Conservation (phyloP, 805 yeast genomes). For the Candida montana region DNA sequence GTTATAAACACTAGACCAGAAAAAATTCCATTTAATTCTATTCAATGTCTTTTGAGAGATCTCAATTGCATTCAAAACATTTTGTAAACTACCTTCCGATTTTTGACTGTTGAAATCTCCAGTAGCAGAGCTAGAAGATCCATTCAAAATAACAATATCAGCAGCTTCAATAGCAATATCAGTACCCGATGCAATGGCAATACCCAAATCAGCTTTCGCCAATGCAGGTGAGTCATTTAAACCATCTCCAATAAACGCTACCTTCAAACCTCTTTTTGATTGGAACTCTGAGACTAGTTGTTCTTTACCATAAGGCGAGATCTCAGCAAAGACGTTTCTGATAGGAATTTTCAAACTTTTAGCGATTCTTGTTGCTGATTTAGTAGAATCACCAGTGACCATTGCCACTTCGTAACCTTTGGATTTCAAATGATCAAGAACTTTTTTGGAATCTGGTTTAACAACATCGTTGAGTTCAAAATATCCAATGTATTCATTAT, state of each 20-base stretch:
- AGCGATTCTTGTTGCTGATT: slow-evolving; percentile 63
- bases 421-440: slow-evolving; percentile 47
- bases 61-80: slow-evolving; percentile 54
- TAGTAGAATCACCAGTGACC: slow-evolving; percentile 81
- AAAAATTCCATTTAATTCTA: slow-evolving; percentile 73
- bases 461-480: slow-evolving; percentile 64
- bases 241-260: slow-evolving; percentile 96
- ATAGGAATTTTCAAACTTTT: slow-evolving; percentile 58
- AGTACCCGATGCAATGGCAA: slow-evolving; percentile 88
- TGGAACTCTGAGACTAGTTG: slow-evolving; percentile 57
- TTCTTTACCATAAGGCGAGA: slow-evolving; percentile 74
- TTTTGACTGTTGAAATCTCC: slow-evolving; percentile 5
- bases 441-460: slow-evolving; percentile 57
- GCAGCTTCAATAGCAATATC: slow-evolving; percentile 98
- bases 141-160: slow-evolving; percentile 70
- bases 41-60: slow-evolving; percentile 65
- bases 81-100: slow-evolving; percentile 28
- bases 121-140: slow-evolving; percentile 9
- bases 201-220: slow-evolving; percentile 81
- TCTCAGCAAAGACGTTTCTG: slow-evolving; percentile 64
- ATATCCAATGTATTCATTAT: slow-evolving; percentile 56
- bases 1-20: slow-evolving; percentile 86
- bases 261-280: slow-evolving; percentile 32
- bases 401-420: slow-evolving; percentile 65
- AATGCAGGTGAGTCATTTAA: slow-evolving; percentile 97